These are phyloP conservation scores for Exophiala mesophila DNA, from an alignment of 2,329 filamentous ascomycete species.

Conservation along the genomic window DNA sequence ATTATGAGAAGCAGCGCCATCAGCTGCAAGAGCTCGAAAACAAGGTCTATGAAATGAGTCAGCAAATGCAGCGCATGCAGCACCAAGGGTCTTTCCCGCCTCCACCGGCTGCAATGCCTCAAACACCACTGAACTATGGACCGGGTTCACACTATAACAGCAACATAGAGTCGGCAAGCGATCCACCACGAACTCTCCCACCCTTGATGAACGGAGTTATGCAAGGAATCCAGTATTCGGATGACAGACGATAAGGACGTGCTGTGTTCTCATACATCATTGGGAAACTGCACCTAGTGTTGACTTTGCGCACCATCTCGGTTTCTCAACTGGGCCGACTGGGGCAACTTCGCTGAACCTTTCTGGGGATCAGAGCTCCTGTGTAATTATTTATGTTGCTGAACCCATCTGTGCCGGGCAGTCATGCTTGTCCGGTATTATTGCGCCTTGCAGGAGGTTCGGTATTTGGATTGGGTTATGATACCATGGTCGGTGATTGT, in stretches of 20 bases:
- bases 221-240: conserved; percentile 49
- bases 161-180: conserved; percentile 25
- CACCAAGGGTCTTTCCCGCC: conserved; percentile 26
- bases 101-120: conserved; percentile 22
- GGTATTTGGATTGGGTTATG: too few relatives aligned
- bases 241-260: conserved; percentile 38
- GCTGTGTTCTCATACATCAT: not conserved
- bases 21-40: conserved; percentile 26
- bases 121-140: conserved; percentile 21
- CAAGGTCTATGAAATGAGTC: conserved; percentile 35
- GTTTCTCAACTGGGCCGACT: too few relatives aligned
- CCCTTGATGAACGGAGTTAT: conserved; percentile 44
- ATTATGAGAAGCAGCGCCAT: conserved; percentile 34
- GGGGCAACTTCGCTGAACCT: too few relatives aligned
- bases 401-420: too few relatives aligned
- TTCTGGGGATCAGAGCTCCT: too few relatives aligned
- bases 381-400: too few relatives aligned
- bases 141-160: conserved; percentile 20
- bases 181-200: conserved; percentile 44
- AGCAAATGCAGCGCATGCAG: conserved; percentile 26
- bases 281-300: not conserved
- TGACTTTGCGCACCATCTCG: not conserved
- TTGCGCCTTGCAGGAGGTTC: too few relatives aligned
- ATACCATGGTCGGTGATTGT: too few relatives aligned
- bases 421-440: too few relatives aligned